Percentiles rank a stretch among this genome's conserved stretches.
These are phyloP conservation scores for Leccinum truebloodii DNA, from an alignment of 768 basidiomycete species.

Conservation along the genomic window DNA sequence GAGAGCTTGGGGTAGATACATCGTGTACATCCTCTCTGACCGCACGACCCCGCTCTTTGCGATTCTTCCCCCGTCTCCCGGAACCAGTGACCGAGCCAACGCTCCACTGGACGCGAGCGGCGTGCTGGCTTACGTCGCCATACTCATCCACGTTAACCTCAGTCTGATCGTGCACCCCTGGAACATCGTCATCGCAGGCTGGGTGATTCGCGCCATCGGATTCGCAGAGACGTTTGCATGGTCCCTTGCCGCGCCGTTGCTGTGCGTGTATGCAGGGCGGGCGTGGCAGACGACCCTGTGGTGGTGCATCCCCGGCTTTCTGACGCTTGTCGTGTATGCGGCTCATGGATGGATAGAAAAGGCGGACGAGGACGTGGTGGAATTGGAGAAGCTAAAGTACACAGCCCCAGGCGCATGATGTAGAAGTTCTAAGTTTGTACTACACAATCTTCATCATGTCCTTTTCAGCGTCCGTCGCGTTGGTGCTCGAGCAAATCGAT, in stretches of 20 bases:
- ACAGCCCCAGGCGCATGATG: slow-evolving; percentile 55
- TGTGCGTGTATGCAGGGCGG: slow-evolving; percentile 48
- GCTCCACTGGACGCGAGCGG: slow-evolving; percentile 45
- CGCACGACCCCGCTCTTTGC: slow-evolving; percentile 49
- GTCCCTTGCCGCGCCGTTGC: slow-evolving; percentile 49
- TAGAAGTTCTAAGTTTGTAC: too few relatives aligned
- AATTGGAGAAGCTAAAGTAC: slow-evolving; percentile 57
- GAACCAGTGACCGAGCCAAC: slow-evolving; percentile 8
- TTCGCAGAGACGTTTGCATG: slow-evolving; percentile 36
- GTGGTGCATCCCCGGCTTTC: slow-evolving; percentile 48
- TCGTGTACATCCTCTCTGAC: slow-evolving; percentile 45
- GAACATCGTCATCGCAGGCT: slow-evolving; percentile 28
- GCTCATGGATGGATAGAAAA: slow-evolving; percentile 45
- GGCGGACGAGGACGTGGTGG: slow-evolving; percentile 47
- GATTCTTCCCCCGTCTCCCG: slow-evolving; percentile 39
- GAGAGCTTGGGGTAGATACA: slow-evolving; percentile 39
- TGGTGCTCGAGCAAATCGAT: slow-evolving; percentile 18
- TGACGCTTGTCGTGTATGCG: slow-evolving; percentile 48
- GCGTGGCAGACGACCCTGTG: slow-evolving; percentile 56
- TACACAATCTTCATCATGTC: not conserved
- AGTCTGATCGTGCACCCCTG: slow-evolving; percentile 42
- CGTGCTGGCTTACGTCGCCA: slow-evolving; percentile 48
- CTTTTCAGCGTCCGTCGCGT: slow-evolving; percentile 21
- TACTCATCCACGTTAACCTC: slow-evolving; percentile 54
- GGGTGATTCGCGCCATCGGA: slow-evolving; percentile 33